Percentiles rank a stretch among this genome's conserved stretches.
phyloP scores from a whole-genome alignment of 225 moss, liverwort and hornwort genomes.

The Ulota crispa region DNA sequence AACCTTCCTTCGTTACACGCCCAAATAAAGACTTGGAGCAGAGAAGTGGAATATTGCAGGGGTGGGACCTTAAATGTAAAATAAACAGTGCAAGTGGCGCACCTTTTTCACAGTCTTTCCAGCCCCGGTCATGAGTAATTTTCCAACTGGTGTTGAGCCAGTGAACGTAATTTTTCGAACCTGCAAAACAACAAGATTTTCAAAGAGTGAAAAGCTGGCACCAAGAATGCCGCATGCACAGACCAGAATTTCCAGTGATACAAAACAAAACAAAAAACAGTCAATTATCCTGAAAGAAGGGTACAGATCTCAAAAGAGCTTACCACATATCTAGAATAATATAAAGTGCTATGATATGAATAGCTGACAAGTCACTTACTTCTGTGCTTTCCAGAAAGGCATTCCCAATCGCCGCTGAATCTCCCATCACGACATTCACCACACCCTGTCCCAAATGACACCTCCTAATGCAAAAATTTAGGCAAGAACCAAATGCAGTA shows the following conservation, averaged over 20 bases:
- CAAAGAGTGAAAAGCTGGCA: neutral
- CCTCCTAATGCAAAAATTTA: constrained; percentile 11
- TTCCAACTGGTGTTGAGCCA: constrained; percentile 84
- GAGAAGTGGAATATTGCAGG: neutral
- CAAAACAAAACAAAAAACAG: neutral
- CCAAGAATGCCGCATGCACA: neutral
- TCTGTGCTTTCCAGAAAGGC: constrained; percentile 74
- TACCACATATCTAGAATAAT: neutral
- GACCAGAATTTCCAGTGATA: neutral
- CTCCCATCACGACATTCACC: constrained; percentile 81
- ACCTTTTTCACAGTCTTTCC: constrained; percentile 94
- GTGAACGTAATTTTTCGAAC: constrained; percentile 95
- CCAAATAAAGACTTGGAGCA: neutral
- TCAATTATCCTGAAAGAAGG: neutral
- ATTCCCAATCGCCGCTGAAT: constrained; percentile 71
- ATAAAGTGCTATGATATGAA: neutral
- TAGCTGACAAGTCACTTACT: constrained; percentile 36
- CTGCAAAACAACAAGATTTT: constrained; percentile 27
- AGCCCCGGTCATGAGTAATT: constrained; percentile 76
- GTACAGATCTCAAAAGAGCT: neutral
- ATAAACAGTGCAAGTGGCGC: neutral
- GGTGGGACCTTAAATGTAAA: neutral
- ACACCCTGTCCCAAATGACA: constrained; percentile 66
- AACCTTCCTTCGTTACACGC: neutral
- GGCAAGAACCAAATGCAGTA: neutral